Base-by-base conservation (phyloP, 257 asterid species). In the Verbena officinalis region DNA sequence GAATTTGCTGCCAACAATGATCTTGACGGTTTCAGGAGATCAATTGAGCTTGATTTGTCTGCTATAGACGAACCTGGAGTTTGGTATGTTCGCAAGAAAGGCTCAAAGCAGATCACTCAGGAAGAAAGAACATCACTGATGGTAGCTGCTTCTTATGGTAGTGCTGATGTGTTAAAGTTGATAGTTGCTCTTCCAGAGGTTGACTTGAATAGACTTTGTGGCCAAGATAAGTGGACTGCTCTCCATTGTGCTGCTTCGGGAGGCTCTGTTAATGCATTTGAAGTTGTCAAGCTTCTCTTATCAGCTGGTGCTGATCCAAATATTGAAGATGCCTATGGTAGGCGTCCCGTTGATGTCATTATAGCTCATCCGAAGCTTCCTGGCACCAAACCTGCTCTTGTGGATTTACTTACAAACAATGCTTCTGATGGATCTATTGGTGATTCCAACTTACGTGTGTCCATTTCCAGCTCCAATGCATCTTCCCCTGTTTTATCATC, bases 141-240 rank as follows among this genome's bases (percentile, higher is more conserved):
- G 99, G 97, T 93, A 27, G 99, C 99, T 62, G 88, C 99, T 45
- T 75, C 85, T 0, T 93, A 82, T 67, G 99, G 97, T 1, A 86
- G 90, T 67, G 63, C 84, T 64, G 95, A 88, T 80, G 96, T 90
- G 40, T 52, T 90, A 71, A 86, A 83, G 81, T 70, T 93, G 67
- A 81, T 93, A 44, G 84, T 88, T n/a, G 82, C 95, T 55, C 68
- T 77, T n/a, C 96, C 96, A 0, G 95, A 87, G 57, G 89, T 93
- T 65, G 95, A 93, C 44, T 77, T 93, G 77, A 90, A 93, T 62
- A 83, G 79, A 51, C n/a, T 72, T 5, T 88, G 95, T 68, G 96
- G 99, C 11, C 81, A 67, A 9, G 79, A 87, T 40, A 88, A 86
- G 72, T 78, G 86, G 79, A 90, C 97, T 31, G 97, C 96, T n/a